Conservation (phyloP, 306 rosid genomes). For the Luffa acutangula region DNA sequence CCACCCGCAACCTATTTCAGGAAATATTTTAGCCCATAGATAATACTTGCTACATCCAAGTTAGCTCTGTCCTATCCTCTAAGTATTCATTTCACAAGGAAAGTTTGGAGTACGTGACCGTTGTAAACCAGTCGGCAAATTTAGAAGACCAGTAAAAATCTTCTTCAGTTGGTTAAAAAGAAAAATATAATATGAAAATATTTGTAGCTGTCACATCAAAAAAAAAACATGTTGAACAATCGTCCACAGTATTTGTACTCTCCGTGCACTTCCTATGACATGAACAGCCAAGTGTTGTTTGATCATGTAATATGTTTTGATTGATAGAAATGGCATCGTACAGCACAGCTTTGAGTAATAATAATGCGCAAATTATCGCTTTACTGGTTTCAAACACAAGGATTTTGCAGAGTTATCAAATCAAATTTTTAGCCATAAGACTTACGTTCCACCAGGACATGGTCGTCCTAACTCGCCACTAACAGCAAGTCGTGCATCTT, state of each 20-base stretch:
- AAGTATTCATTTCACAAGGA: not conserved
- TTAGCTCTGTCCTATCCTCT: not conserved
- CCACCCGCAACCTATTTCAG: constrained; percentile 69
- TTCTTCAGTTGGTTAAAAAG: not conserved
- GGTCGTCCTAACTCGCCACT: constrained; percentile 74
- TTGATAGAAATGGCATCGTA: not conserved
- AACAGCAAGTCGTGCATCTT: constrained; percentile 82
- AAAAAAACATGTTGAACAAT: not conserved
- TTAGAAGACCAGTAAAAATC: not conserved
- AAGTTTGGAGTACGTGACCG: not conserved
- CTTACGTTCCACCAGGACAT: constrained; percentile 90
- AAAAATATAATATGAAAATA: not conserved
- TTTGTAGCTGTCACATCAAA: not conserved
- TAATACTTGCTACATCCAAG: not conserved
- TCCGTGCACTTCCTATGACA: not conserved
- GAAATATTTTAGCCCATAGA: constrained; percentile 3
- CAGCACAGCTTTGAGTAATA: not conserved
- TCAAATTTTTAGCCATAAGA: constrained; percentile 6
- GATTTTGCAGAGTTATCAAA: not conserved
- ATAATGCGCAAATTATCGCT: not conserved
- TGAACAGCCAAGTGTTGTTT: not conserved
- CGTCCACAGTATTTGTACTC: not conserved
- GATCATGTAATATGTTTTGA: not conserved
- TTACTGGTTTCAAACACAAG: not conserved
- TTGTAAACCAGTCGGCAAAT: not conserved